A percentile compares a stretch with the other conserved stretches of the same genome.
These are phyloP conservation scores for Fragaria ananassa DNA, from an alignment of 306 rosid species.

Conservation along the genomic window DNA sequence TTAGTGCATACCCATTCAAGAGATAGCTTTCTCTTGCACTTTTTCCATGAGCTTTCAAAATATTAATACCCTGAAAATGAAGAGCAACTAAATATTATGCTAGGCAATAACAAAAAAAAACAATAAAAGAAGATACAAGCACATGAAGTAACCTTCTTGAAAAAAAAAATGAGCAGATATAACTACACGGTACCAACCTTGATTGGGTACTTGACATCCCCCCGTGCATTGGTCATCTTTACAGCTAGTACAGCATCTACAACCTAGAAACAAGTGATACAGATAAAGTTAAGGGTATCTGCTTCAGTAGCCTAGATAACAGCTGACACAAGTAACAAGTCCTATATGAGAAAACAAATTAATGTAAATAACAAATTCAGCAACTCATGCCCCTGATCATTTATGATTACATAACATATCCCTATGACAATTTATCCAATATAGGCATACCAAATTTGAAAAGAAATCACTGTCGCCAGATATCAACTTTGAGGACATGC, in stretches of 20 bases:
- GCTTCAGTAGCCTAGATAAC: background rate
- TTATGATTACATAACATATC: background rate
- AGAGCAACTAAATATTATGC: constrained; percentile 1
- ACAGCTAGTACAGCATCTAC: constrained; percentile 92
- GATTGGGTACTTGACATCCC: constrained; percentile 89
- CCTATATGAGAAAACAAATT: background rate
- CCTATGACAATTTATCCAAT: background rate
- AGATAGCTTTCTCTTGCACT: constrained; percentile 91
- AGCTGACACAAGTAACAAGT: background rate
- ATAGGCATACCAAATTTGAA: constrained; percentile 72
- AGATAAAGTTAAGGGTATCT: background rate
- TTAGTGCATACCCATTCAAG: constrained; percentile 90
- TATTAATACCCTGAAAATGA: constrained; percentile 69
- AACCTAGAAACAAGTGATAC: constrained; percentile 46
- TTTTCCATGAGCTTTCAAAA: constrained; percentile 96
- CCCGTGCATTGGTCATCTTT: constrained; percentile 90
- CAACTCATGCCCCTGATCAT: background rate
- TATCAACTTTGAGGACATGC: constrained; percentile 99
- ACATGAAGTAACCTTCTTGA: constrained; percentile 10
- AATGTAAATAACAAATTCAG: background rate
- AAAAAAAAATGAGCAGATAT: background rate
- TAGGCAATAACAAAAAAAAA: background rate
- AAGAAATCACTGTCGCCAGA: constrained; percentile 92
- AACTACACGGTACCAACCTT: constrained; percentile 68
- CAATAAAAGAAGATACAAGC: background rate